Base-by-base conservation (phyloP, 768 basidiomycete species). In the Leccinum fibrillosum region DNA sequence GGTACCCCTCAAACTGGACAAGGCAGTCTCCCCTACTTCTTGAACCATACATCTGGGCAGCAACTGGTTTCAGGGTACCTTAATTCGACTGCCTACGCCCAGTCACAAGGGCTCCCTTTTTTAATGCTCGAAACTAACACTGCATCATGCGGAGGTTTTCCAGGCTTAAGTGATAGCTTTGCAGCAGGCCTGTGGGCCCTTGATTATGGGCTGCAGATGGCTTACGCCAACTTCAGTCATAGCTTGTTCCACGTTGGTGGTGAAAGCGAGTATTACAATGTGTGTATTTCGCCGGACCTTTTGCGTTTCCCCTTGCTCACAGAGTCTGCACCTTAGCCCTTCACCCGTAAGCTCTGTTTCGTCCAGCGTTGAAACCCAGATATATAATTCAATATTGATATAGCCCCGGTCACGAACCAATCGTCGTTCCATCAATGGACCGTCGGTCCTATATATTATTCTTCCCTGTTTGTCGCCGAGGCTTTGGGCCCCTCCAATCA, bases 391-490 rank as follows among this genome's bases (percentile, higher is more conserved):
- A 35, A 35, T n/a, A 13, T 45, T 12, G 44, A 73, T 63, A 72
- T 66, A 61, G 80, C 82, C 0, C 81, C 81, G 2, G 80, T 80
- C 7, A 76, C 72, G n/a, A 87, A 86, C 62, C 77, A 84, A 61
- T 80, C 83, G 0, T 61, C 75, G 0, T 83, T 77, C 70, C 80
- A 80, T 58, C 75, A 87, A 70, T 92, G 90, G 89, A 88, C 88
- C 1, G 78, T 88, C 39, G 88, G 88, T 3, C 80, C 87, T 0
- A 73, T 87, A 48, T 91, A 88, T 74, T 93, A 92, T 71, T 79
- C 90, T 1, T 79, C 86, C 1, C 72, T 94, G 25, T 78, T 86
- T 61, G 76, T 88, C 42, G 82, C 90, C 1, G 91, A 93, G 69
- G 78, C 80, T 4, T 77, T 92, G 32, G 90, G 89, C n/a, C 75